Conservation (phyloP, 1,284 basidiomycete species). For the Tranzscheliella williamsii region DNA sequence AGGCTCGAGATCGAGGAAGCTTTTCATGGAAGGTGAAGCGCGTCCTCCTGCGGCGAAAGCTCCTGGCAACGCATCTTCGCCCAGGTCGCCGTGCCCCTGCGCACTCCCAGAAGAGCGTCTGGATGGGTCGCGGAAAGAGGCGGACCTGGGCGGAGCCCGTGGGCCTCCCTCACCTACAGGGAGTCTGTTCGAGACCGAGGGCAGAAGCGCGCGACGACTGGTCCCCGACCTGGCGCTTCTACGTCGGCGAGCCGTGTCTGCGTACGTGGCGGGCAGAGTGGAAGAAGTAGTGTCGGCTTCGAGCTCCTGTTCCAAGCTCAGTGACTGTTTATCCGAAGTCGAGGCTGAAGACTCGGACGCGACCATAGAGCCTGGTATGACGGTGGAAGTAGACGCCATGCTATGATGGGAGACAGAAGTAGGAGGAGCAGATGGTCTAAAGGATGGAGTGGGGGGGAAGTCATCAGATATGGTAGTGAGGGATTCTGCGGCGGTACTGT, state of each 20-base stretch:
- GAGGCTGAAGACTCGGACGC: slow-evolving; percentile 1
- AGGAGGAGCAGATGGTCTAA: too few relatives aligned
- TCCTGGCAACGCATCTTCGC: slow-evolving; percentile 9
- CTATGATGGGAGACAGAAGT: slow-evolving; percentile 24
- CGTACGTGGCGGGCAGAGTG: not conserved
- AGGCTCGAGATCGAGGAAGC: slow-evolving; percentile 36
- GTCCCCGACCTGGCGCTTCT: slow-evolving; percentile 5
- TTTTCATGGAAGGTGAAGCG: slow-evolving; percentile 28
- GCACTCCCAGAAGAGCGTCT: slow-evolving; percentile 6
- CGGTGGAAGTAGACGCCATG: slow-evolving; percentile 23
- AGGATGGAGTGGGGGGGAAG: not conserved
- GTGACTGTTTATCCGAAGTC: slow-evolving; percentile 14
- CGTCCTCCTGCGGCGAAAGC: slow-evolving; percentile 1
- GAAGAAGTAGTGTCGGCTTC: slow-evolving; percentile 6
- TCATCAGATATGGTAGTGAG: not conserved
- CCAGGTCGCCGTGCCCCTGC: slow-evolving; percentile 27
- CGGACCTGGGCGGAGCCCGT: slow-evolving; percentile 21
- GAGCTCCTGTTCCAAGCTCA: slow-evolving; percentile 35
- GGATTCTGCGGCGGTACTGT: not conserved
- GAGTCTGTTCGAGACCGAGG: slow-evolving; percentile 16
- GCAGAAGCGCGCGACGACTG: slow-evolving; percentile 21
- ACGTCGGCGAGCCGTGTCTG: not conserved
- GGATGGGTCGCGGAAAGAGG: slow-evolving; percentile 31
- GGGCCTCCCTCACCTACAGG: slow-evolving; percentile 31
- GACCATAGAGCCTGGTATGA: slow-evolving; percentile 12